Evolutionary conservation across 2,329 filamentous ascomycete genomes (phyloP).

Genomic region (Fusarium zealandicum): DNA sequence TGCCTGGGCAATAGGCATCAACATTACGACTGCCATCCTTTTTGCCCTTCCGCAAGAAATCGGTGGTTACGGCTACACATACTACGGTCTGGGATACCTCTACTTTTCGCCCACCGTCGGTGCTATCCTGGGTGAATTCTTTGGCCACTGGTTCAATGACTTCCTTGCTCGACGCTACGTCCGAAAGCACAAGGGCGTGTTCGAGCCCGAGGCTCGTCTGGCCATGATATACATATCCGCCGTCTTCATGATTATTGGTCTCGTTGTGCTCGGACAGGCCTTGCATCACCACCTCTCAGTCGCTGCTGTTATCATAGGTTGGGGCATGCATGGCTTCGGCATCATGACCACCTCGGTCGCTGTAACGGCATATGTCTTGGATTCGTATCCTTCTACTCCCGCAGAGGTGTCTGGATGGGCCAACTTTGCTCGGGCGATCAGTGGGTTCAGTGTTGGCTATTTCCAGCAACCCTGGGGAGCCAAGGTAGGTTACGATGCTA

Average conservation of each 20-base stretch:
- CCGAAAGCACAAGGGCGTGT: conserved; percentile 55
- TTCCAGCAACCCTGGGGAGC: conserved; percentile 56
- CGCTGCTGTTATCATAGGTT: conserved; percentile 41
- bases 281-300: conserved; percentile 53
- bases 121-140: conserved; percentile 59
- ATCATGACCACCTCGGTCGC: conserved; percentile 60
- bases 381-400: conserved; percentile 57
- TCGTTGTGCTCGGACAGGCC: conserved; percentile 61
- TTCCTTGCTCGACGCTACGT: conserved; percentile 54
- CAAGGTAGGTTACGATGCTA: conserved; percentile 46
- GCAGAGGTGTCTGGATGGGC: conserved; percentile 57
- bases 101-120: conserved; percentile 66
- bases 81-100: conserved; percentile 60
- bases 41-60: conserved; percentile 42
- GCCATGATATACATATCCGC: conserved; percentile 55
- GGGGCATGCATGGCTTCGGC: conserved; percentile 63
- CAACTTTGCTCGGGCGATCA: conserved; percentile 46
- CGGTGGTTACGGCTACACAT: conserved; percentile 58
- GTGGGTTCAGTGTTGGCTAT: conserved; percentile 58
- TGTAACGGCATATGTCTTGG: conserved; percentile 56
- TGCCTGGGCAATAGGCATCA: conserved; percentile 62
- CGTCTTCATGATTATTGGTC: conserved; percentile 57
- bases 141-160: conserved; percentile 65
- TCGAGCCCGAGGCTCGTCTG: conserved; percentile 65
- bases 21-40: conserved; percentile 62